Base-by-base conservation (phyloP, 208 protist genomes). In the Jaenimonas drosophilae region DNA sequence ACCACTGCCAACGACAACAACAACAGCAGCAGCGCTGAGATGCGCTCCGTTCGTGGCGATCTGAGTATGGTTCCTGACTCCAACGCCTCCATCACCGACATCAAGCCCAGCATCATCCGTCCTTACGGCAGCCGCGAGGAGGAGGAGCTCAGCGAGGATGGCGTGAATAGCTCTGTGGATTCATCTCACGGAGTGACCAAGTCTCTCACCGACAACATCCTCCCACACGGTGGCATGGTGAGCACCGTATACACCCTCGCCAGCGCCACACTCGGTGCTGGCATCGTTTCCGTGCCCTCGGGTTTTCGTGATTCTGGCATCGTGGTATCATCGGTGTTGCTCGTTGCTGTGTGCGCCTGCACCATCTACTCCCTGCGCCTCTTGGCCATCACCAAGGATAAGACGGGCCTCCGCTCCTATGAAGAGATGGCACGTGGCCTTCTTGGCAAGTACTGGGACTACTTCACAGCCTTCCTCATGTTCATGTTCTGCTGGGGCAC, bases 341-440 rank as follows among this genome's bases (percentile, higher is more conserved):
- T 94, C 4, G 47, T 74, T 2, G 42, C 69, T 4, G 49, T 82
- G 32, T 70, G 47, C 32, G 25, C 59, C 6, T 60, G 45, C 42
- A 94, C 81, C 29, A 66, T 94, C 16, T 94, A 76, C 59, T 87
- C 86, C n/a, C 70, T 91, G 26, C 48, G 64, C 21, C 49, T 94
- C 21, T 73, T 94, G 5, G 74, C 54, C 14, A 32, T 66, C 14
- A 36, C 69, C 20, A 66, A 59, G 36, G 60, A 84, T 19, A 81
- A 80, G 65, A 91, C 76, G 11, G 72, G 73, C 1, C 49, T 77
- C 36, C 70, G 69, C 32, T 74, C 72, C 1, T 94, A 91, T 59
- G 86, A 91, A 63, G 76, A 82, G 54, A 63, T 84, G 63, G 66
- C 81, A 0, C 45, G 59, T 7, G 59, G 53, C 9, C 54, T 91